Evolutionary conservation across 306 rosid species (phyloP).

Genomic region (Trifolium subterraneum): DNA sequence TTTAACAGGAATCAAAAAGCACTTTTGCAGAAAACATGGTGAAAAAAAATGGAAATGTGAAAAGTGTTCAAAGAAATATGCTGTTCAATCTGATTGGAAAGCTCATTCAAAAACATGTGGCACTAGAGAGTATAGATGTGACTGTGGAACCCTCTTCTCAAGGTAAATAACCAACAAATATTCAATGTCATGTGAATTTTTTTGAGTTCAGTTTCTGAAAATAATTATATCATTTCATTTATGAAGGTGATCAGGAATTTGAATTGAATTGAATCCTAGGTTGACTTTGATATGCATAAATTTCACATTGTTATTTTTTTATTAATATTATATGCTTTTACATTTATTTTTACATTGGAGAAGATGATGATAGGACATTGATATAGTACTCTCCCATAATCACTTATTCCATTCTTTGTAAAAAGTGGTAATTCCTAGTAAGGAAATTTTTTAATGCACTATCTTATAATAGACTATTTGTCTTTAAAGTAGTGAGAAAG

Average conservation of each 20-base stretch:
- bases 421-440: slow-evolving; percentile 35
- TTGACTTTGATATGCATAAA: slow-evolving; percentile 40
- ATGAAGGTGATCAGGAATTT: slow-evolving; percentile 24
- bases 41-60: slow-evolving; percentile 99
- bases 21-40: slow-evolving; percentile 93
- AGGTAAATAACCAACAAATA: slow-evolving; percentile 61
- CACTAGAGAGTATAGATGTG: slow-evolving; percentile 95
- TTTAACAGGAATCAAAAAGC: slow-evolving; percentile 94
- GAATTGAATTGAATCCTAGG: slow-evolving; percentile 49
- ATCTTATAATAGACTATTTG: slow-evolving; percentile 32
- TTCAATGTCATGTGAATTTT: slow-evolving; percentile 22
- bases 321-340: background rate
- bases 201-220: background rate
- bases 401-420: slow-evolving; percentile 21
- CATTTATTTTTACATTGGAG: slow-evolving; percentile 20
- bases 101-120: slow-evolving; percentile 98
- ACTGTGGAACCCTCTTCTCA: slow-evolving; percentile 99
- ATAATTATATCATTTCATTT: slow-evolving; percentile 39
- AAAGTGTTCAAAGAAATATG: slow-evolving; percentile 88
- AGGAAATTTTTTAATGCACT: slow-evolving; percentile 34
- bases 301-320: slow-evolving; percentile 5
- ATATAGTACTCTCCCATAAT: slow-evolving; percentile 31
- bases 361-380: slow-evolving; percentile 8
- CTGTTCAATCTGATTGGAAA: slow-evolving; percentile 99
- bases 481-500: slow-evolving; percentile 18